A percentile compares a stretch with the other conserved stretches of the same genome.
Conservation (phyloP, 2,329 filamentous ascomycete genomes). For the Nigrospora sphaerica region DNA sequence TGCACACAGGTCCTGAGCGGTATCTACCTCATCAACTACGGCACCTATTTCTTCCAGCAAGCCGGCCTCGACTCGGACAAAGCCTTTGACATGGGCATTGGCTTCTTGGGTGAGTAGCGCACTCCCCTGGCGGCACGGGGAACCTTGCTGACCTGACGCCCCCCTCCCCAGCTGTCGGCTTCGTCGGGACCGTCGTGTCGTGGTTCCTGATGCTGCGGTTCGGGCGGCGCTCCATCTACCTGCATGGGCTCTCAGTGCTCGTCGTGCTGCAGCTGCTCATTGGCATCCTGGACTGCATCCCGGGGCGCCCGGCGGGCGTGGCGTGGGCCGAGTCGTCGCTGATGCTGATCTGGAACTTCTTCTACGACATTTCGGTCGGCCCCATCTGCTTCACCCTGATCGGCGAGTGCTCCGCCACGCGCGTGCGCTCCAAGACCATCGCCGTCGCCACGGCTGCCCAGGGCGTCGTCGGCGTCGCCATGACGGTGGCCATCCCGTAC, state of each 20-base stretch:
- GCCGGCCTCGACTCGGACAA: constrained; percentile 42
- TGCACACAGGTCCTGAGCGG: constrained; percentile 58
- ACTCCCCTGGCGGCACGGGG: not conserved
- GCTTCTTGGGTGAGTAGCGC: constrained; percentile 28
- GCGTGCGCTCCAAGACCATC: constrained; percentile 36
- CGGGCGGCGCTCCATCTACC: constrained; percentile 45
- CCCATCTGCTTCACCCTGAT: constrained; percentile 46
- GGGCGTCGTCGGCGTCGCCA: constrained; percentile 30
- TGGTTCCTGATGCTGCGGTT: constrained; percentile 42
- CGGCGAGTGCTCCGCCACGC: constrained; percentile 40
- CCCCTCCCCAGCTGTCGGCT: constrained; percentile 31
- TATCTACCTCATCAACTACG: constrained; percentile 58
- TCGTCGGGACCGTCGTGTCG: constrained; percentile 44
- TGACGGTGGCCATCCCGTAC: constrained; percentile 36
- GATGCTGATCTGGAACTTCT: constrained; percentile 42
- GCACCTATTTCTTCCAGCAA: constrained; percentile 53
- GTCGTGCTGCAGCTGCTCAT: constrained; percentile 37
- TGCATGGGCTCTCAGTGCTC: constrained; percentile 36
- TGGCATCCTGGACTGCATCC: constrained; percentile 39
- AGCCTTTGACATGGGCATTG: constrained; percentile 50
- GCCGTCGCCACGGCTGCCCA: constrained; percentile 35
- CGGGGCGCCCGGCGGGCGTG: constrained; percentile 27
- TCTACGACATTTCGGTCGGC: constrained; percentile 46
- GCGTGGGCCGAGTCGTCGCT: constrained; percentile 42
- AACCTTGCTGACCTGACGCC: not conserved